Conservation (phyloP, 129 eudicot species). For the Lonicera japonica region DNA sequence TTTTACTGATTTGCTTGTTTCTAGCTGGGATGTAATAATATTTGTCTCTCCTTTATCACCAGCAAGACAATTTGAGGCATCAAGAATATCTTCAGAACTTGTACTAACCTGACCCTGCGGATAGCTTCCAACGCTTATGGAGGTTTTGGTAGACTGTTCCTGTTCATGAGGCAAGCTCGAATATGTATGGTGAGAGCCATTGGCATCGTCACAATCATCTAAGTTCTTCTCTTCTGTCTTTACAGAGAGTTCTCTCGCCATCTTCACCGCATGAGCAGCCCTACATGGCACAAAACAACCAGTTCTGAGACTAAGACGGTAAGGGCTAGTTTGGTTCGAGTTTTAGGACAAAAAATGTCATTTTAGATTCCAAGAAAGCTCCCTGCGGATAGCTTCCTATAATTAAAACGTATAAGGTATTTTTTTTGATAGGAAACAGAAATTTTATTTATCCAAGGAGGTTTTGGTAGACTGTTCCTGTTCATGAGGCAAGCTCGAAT, state of each 20-base stretch:
- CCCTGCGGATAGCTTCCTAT: no score
- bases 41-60: slow-evolving; percentile 29
- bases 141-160: slow-evolving; percentile 68
- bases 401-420: no score
- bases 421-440: no score
- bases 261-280: slow-evolving; percentile 80
- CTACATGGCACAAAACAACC: slow-evolving; percentile 32
- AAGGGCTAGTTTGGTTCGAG: no score
- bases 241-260: slow-evolving; percentile 64
- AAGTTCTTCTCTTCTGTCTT: slow-evolving; percentile 68
- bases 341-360: no score
- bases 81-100: slow-evolving; percentile 68
- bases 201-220: slow-evolving; percentile 60
- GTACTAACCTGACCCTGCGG: slow-evolving; percentile 64
- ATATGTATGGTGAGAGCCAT: slow-evolving; percentile 69
- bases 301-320: neutral
- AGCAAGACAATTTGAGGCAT: slow-evolving; percentile 17
- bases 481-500: slow-evolving; percentile 80
- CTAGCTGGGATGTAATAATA: slow-evolving; percentile 21
- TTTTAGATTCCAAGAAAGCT: no score
- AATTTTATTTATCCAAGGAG: no score
- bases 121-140: slow-evolving; percentile 66
- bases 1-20: slow-evolving; percentile 22
- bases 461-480: slow-evolving; percentile 71
- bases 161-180: slow-evolving; percentile 86